Base-by-base conservation (phyloP, 805 yeast species). In the Lachancea thermotolerans region DNA sequence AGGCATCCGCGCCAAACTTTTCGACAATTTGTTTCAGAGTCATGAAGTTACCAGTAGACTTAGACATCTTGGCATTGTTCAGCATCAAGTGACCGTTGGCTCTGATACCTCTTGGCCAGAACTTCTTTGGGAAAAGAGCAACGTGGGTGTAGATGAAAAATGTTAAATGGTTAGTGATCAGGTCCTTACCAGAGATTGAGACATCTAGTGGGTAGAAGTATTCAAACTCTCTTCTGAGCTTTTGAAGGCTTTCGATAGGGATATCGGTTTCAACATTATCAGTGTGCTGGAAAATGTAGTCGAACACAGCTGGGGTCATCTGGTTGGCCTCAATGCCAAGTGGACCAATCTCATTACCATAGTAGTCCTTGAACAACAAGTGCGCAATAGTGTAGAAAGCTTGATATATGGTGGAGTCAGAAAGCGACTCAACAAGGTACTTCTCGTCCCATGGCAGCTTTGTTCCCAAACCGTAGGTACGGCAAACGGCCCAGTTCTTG, bases 61-160 rank as follows among this genome's bases (percentile, higher is more conserved):
- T 93, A 45, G 97, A 82, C 99, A 93, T 93, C 77, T 93, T 93
- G 58, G 91, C 93, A 65, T 93, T 91, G 73, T 93, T 93, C 66
- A 93, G 78, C 75, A 93, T 68, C 70, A 93, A 78, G 65, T 93
- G 99, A 55, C 99, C 99, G 60, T 93, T 93, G 52, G 86, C 85
- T 70, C 99, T 83, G 52, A 93, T 77, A 66, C 97, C 96, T 56
- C 68, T 76, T 51, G 98, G 99, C 98, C 98, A 93, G 74, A 77
- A 79, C 57, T 76, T 73, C 73, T 81, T 83, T 44, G 93, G 93
- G 84, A 93, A 93, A 46, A 93, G 66, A 12, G 98, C 97, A 56
- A 86, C 89, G 64, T 91, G 95, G 43, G 85, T 75, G 71, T 93
- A 93, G 62, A 93, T 79, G 78, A 84, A 89, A 78, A 93, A 93